phyloP scores from a whole-genome alignment of 78 protist species.

The Trichosphaerium sp. region DNA sequence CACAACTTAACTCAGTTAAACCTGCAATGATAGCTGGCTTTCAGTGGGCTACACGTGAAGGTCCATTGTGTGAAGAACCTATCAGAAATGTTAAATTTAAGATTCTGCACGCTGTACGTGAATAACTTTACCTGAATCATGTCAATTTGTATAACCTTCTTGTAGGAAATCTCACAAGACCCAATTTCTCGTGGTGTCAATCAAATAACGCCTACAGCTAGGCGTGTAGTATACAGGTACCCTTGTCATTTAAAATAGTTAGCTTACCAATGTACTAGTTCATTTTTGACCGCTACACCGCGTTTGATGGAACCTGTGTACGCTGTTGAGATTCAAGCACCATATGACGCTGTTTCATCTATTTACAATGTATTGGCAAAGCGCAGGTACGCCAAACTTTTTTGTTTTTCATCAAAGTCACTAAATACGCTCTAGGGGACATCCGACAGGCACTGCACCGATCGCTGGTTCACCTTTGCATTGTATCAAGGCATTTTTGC shows the following conservation, averaged over 20 bases:
- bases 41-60: slow-evolving; percentile 94
- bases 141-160: too few relatives aligned
- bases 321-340: slow-evolving; percentile 77
- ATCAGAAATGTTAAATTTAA: slow-evolving; percentile 74
- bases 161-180: too few relatives aligned
- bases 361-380: slow-evolving; percentile 73
- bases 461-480: slow-evolving; percentile 90
- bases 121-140: too few relatives aligned
- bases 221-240: slow-evolving; percentile 82
- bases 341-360: slow-evolving; percentile 84
- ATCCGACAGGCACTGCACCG: slow-evolving; percentile 59
- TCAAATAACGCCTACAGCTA: slow-evolving; percentile 82
- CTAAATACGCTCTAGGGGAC: slow-evolving; percentile 51
- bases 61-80: slow-evolving; percentile 89
- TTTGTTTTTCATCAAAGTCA: neutral
- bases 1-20: slow-evolving; percentile 30
- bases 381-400: slow-evolving; percentile 26
- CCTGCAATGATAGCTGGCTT: too few relatives aligned
- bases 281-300: slow-evolving; percentile 84
- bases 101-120: slow-evolving; percentile 80
- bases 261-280: neutral
- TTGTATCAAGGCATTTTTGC: slow-evolving; percentile 69
- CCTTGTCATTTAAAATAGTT: neutral
- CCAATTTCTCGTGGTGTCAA: neutral
- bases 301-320: slow-evolving; percentile 95